A percentile compares a stretch with the other conserved stretches of the same genome.
Conservation (phyloP, 306 rosid species). For the Senna siamea region DNA sequence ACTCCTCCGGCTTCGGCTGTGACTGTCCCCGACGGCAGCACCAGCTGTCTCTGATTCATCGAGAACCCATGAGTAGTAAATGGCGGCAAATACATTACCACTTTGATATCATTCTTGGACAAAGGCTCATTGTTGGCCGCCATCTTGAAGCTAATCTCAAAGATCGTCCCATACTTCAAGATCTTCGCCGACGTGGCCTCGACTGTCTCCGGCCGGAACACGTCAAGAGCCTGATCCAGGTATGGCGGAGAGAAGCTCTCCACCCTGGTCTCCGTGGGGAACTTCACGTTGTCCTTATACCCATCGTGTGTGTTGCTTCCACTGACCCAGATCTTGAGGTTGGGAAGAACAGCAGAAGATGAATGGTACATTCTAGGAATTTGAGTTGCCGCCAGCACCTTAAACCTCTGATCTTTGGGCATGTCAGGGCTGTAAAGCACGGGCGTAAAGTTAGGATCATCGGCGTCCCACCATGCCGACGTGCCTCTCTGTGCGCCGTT, state of each 20-base stretch:
- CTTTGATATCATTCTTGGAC: conserved; percentile 41
- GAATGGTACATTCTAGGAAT: conserved; percentile 95
- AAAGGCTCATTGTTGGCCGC: neutral
- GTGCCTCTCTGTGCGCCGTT: conserved; percentile 81
- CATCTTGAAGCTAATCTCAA: conserved; percentile 39
- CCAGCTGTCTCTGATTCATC: conserved; percentile 72
- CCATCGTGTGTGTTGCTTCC: conserved; percentile 86
- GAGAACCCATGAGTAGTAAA: conserved; percentile 91
- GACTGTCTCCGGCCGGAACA: conserved; percentile 44
- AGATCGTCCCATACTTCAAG: conserved; percentile 32
- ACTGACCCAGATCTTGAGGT: conserved; percentile 65
- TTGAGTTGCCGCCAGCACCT: neutral
- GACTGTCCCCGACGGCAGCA: conserved; percentile 27
- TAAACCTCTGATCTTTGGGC: conserved; percentile 46
- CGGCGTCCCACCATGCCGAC: conserved; percentile 81
- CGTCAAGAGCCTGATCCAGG: conserved; percentile 37
- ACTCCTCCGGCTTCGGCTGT: neutral
- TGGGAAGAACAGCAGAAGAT: conserved; percentile 66
- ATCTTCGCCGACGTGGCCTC: neutral
- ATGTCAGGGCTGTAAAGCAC: conserved; percentile 54
- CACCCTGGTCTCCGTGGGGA: conserved; percentile 73
- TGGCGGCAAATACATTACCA: conserved; percentile 74
- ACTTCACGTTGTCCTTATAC: conserved; percentile 52
- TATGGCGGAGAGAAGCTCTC: conserved; percentile 84
- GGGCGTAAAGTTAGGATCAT: conserved; percentile 61